A percentile compares a stretch with the other conserved stretches of the same genome.
phyloP scores from a whole-genome alignment of 2,329 filamentous ascomycete species.

The Curvularia hawaiiensis region DNA sequence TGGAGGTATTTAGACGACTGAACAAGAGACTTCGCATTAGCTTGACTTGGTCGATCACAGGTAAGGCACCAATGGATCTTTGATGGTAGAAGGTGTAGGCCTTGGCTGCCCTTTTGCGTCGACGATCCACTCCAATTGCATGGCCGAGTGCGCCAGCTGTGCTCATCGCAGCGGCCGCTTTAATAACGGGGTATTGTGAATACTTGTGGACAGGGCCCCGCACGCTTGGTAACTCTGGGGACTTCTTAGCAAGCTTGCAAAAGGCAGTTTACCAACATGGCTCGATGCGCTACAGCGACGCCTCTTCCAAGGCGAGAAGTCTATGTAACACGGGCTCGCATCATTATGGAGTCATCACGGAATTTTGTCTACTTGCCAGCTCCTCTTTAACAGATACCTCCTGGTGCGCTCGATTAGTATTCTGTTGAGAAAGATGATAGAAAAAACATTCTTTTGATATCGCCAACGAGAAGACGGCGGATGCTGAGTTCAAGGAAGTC shows the following conservation, averaged over 20 bases:
- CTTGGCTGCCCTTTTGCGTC: neutral
- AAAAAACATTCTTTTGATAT: slow-evolving; percentile 9
- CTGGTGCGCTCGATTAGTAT: neutral
- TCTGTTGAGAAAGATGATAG: slow-evolving; percentile 14
- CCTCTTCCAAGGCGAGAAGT: neutral
- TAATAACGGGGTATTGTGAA: neutral
- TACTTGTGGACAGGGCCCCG: slow-evolving; percentile 18
- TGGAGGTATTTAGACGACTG: too few species aligned
- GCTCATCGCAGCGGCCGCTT: neutral
- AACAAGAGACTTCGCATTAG: too few species aligned
- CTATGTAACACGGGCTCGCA: slow-evolving; percentile 5
- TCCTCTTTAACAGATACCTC: neutral
- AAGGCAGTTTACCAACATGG: neutral
- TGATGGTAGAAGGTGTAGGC: neutral
- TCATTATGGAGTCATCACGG: neutral
- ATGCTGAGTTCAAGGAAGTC: slow-evolving; percentile 26
- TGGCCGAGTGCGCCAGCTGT: too few species aligned
- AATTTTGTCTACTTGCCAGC: neutral
- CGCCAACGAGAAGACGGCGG: slow-evolving; percentile 20
- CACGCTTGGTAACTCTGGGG: slow-evolving; percentile 15
- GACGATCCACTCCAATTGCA: neutral
- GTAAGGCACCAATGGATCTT: too few species aligned
- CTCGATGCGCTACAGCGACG: neutral
- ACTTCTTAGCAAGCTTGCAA: neutral
- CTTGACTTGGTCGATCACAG: too few species aligned